Evolutionary conservation across 257 asterid species (phyloP).

Genomic region (Verbascum thapsus): DNA sequence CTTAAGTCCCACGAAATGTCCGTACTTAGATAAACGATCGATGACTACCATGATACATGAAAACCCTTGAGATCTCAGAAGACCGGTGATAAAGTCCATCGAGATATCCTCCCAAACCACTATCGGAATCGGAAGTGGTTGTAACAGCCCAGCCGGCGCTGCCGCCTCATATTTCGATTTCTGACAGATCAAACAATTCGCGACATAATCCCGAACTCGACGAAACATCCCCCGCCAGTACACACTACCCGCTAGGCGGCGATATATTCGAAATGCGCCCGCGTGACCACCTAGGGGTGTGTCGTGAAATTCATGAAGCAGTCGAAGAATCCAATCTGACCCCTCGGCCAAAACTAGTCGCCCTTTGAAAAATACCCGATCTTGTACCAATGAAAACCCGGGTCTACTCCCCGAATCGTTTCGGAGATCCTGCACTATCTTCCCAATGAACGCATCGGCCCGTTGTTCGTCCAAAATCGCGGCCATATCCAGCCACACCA

Average conservation of each 20-base stretch:
- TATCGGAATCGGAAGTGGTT: not conserved
- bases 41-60: not conserved
- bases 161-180: not conserved
- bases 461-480: too few species aligned
- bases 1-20: not conserved
- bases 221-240: not conserved
- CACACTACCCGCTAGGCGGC: not conserved
- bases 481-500: too few species aligned
- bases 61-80: not conserved
- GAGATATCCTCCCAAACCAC: not conserved
- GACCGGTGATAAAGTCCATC: not conserved
- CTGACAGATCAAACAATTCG: not conserved
- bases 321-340: not conserved
- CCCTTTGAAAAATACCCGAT: not conserved
- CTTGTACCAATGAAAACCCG: not conserved
- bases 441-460: too few species aligned
- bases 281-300: not conserved
- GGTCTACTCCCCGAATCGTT: too few species aligned
- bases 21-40: not conserved
- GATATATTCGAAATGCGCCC: not conserved
- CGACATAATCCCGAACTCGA: not conserved
- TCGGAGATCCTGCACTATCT: too few species aligned
- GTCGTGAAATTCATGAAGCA: not conserved
- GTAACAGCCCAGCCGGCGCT: not conserved
- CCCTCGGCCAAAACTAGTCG: not conserved